Evolutionary conservation across 192 early-diverging fungal species (phyloP).

Genomic region (Coemansia sp.): DNA sequence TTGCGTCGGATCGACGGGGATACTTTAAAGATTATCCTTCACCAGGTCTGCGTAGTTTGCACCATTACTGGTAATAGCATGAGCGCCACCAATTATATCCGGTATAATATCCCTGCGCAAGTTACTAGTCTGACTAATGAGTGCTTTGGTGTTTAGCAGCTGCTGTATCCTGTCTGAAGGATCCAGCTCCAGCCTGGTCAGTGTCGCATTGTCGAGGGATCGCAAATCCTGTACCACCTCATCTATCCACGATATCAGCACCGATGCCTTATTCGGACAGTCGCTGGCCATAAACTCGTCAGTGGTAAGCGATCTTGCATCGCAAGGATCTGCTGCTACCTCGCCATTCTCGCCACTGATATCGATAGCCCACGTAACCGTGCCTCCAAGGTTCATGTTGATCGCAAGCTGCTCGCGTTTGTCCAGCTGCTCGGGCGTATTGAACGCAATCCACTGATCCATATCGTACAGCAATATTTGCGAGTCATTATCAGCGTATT

Average conservation of each 20-base stretch:
- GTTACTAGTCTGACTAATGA: background rate
- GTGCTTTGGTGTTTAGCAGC: background rate
- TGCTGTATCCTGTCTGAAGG: background rate
- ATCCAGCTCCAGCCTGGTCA: background rate
- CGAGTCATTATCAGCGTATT: background rate
- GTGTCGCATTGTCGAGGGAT: background rate
- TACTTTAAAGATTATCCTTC: background rate
- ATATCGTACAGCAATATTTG: slow-evolving; percentile 15
- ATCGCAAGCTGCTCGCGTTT: background rate
- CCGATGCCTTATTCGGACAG: background rate
- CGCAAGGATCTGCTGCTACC: background rate
- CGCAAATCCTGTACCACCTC: background rate
- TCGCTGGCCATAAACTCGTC: background rate
- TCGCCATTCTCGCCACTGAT: background rate
- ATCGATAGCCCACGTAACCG: background rate
- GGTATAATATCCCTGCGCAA: background rate
- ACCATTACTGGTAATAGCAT: background rate
- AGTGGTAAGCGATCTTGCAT: background rate
- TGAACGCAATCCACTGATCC: slow-evolving; percentile 20
- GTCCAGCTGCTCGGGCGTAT: slow-evolving; percentile 2
- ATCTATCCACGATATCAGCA: background rate
- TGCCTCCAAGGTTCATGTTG: slow-evolving; percentile 2
- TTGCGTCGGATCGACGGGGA: background rate
- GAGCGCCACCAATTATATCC: background rate
- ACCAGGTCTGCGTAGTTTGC: slow-evolving; percentile 5